phyloP scores from a whole-genome alignment of 768 basidiomycete species.

The Suillus cothurnatus region DNA sequence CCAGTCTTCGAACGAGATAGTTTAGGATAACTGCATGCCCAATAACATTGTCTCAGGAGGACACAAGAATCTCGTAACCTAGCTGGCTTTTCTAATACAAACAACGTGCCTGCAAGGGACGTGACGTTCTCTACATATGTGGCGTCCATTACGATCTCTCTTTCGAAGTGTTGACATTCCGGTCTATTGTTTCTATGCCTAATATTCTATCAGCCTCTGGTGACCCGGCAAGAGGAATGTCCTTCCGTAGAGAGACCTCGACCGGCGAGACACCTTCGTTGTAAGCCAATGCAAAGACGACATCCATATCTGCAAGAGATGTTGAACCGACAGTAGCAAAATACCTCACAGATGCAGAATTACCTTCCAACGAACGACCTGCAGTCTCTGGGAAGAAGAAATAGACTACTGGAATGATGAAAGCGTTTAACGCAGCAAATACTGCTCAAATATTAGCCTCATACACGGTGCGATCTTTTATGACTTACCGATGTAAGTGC shows the following conservation, averaged over 20 bases:
- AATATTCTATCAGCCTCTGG: slow-evolving; percentile 42
- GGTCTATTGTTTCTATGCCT: slow-evolving; percentile 11
- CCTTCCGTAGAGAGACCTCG: slow-evolving; percentile 45
- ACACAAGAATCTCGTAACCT: background rate
- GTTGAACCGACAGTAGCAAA: background rate
- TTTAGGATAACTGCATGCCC: slow-evolving; percentile 16
- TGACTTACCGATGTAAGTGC: slow-evolving; percentile 55
- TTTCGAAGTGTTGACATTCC: background rate
- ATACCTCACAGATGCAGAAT: slow-evolving; percentile 2
- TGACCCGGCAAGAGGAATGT: slow-evolving; percentile 45
- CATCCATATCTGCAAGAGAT: slow-evolving; percentile 37
- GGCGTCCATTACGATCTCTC: background rate
- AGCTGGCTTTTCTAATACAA: background rate
- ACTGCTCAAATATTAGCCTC: slow-evolving; percentile 29
- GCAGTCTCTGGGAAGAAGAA: slow-evolving; percentile 65
- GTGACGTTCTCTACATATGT: background rate
- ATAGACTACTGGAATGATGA: slow-evolving; percentile 59
- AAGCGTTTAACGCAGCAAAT: slow-evolving; percentile 58
- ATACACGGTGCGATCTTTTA: background rate
- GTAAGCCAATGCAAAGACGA: slow-evolving; percentile 48
- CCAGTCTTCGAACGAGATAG: slow-evolving; percentile 33
- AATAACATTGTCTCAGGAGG: background rate
- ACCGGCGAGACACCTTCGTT: slow-evolving; percentile 49
- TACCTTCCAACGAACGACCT: slow-evolving; percentile 57
- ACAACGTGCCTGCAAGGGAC: background rate